Percentiles rank a stretch among this genome's conserved stretches.
Evolutionary conservation across 1,284 basidiomycete genomes (phyloP).

Genomic region (Grifola frondosa): DNA sequence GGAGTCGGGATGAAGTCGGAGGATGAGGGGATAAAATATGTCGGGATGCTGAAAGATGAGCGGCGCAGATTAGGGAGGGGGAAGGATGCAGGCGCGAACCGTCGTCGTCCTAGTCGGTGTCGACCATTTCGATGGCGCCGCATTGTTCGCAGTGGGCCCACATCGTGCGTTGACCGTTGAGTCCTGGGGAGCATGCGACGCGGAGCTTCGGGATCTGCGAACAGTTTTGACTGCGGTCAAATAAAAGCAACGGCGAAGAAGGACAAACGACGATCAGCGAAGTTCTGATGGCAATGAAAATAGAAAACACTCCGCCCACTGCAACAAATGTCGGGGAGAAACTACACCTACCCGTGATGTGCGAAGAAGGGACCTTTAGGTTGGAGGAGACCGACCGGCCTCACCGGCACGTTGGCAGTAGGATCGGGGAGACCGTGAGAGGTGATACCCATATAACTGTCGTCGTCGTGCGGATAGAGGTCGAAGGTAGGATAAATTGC

Average conservation of each 20-base stretch:
- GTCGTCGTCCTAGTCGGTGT: constrained; percentile 64
- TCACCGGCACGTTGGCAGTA: constrained; percentile 33
- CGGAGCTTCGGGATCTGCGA: constrained; percentile 69
- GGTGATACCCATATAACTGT: constrained; percentile 48
- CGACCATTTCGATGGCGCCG: constrained; percentile 84
- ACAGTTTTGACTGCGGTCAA: constrained; percentile 53
- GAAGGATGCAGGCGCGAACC: too few species aligned
- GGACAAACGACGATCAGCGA: constrained; percentile 20
- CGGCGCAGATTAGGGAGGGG: not conserved
- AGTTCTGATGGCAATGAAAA: constrained; percentile 7
- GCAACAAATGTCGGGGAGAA: constrained; percentile 2
- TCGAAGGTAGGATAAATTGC: constrained; percentile 64
- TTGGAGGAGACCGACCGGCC: constrained; percentile 62
- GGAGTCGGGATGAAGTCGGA: constrained; percentile 4
- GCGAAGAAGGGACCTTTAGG: constrained; percentile 54
- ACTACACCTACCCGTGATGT: constrained; percentile 67
- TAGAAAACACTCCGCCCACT: constrained; percentile 2
- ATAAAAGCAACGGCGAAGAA: constrained; percentile 6
- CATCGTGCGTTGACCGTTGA: constrained; percentile 54
- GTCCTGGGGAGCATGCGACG: constrained; percentile 37
- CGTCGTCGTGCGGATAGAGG: constrained; percentile 51
- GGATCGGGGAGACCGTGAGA: constrained; percentile 47
- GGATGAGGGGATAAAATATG: not conserved
- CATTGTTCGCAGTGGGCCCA: constrained; percentile 86
- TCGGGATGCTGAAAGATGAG: constrained; percentile 1